Evolutionary conservation across 768 basidiomycete genomes (phyloP).

Genomic region (Suillus clintonianus): DNA sequence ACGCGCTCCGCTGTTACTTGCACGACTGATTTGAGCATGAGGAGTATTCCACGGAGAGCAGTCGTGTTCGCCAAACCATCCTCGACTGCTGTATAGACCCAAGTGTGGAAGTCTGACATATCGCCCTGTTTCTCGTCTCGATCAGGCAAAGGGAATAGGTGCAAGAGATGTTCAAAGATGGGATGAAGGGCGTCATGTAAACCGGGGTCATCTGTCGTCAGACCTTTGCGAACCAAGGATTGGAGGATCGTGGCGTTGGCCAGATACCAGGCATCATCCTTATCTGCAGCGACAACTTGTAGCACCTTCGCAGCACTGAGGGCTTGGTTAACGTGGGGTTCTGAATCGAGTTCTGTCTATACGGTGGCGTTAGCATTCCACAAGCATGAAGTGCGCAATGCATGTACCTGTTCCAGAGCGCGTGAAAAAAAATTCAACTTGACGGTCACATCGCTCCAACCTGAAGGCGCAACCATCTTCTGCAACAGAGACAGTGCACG

Average conservation of each 20-base stretch:
- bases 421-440: conserved; percentile 90
- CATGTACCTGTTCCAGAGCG: conserved; percentile 74
- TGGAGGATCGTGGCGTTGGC: conserved; percentile 72
- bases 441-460: conserved; percentile 90
- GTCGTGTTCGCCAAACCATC: conserved; percentile 79
- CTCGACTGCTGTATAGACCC: conserved; percentile 69
- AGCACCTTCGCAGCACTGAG: conserved; percentile 86
- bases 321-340: conserved; percentile 65
- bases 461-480: conserved; percentile 76
- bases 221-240: conserved; percentile 84
- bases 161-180: conserved; percentile 79
- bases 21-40: conserved; percentile 87
- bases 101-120: conserved; percentile 75
- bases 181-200: conserved; percentile 84
- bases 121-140: conserved; percentile 75
- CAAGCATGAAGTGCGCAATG: background rate
- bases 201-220: conserved; percentile 74
- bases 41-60: conserved; percentile 74
- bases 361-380: conserved; percentile 8
- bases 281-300: conserved; percentile 80
- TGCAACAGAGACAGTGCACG: conserved; percentile 70
- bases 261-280: conserved; percentile 80
- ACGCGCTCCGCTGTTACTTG: conserved; percentile 80
- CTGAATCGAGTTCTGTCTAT: conserved; percentile 73
- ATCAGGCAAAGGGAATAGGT: conserved; percentile 75